Evolutionary conservation across 2,329 filamentous ascomycete genomes (phyloP).

Genomic region (Cercospora zeae-maydis): DNA sequence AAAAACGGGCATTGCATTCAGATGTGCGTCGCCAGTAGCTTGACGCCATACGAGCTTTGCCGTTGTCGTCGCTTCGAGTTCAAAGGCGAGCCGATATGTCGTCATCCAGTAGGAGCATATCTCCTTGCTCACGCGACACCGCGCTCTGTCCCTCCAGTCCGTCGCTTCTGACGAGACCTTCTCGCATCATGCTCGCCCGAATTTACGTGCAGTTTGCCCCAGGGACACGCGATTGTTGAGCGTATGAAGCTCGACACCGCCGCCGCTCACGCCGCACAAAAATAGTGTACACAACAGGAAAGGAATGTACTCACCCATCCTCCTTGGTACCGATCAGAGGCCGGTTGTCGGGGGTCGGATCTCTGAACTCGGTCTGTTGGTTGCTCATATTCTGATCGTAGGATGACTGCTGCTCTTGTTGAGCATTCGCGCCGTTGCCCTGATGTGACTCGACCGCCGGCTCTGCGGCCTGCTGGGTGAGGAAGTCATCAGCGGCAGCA

Average conservation of each 20-base stretch:
- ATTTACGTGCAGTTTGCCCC: background rate
- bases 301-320: constrained; percentile 69
- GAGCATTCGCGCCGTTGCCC: constrained; percentile 22
- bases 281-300: background rate
- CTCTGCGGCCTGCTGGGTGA: constrained; percentile 6
- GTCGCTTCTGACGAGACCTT: background rate
- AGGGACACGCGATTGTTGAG: background rate
- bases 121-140: background rate
- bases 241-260: background rate
- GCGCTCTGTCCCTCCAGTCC: background rate
- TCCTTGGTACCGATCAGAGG: constrained; percentile 71
- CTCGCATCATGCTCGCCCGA: background rate
- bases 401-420: constrained; percentile 24
- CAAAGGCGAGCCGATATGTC: background rate
- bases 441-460: constrained; percentile 20
- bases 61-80: background rate
- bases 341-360: constrained; percentile 40
- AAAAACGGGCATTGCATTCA: background rate
- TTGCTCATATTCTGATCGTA: constrained; percentile 31
- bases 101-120: background rate
- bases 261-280: constrained; percentile 15
- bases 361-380: constrained; percentile 31
- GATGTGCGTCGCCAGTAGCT: background rate
- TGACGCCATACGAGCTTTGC: background rate
- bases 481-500: constrained; percentile 17